Evolutionary conservation across 1,284 basidiomycete genomes (phyloP).

Genomic region (Apiotrichum laibachii): DNA sequence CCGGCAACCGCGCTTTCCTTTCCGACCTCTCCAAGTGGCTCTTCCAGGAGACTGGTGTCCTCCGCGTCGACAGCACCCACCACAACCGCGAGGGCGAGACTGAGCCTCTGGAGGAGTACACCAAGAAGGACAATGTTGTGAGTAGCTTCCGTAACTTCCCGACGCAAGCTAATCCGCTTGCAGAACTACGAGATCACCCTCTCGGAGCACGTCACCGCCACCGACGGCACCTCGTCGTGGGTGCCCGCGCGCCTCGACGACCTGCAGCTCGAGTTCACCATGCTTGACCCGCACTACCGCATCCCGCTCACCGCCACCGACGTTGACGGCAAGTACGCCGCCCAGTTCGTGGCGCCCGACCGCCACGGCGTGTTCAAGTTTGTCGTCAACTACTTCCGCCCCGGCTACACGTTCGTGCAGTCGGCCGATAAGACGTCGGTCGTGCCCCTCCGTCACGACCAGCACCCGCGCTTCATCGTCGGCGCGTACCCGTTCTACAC

Average conservation of each 20-base stretch:
- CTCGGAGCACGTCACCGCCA: conserved; percentile 37
- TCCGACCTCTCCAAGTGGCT: conserved; percentile 79
- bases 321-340: conserved; percentile 59
- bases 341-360: conserved; percentile 83
- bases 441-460: conserved; percentile 90
- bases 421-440: conserved; percentile 76
- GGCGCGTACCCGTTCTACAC: conserved; percentile 94
- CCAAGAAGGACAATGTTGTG: conserved; percentile 82
- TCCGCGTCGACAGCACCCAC: conserved; percentile 70
- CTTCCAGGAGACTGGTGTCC: conserved; percentile 80
- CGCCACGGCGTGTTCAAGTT: conserved; percentile 98
- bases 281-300: conserved; percentile 93
- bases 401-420: conserved; percentile 72
- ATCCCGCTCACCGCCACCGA: conserved; percentile 56
- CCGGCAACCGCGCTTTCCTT: conserved; percentile 72
- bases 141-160: conserved; percentile 27
- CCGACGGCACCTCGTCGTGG: conserved; percentile 56
- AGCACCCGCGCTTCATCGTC: conserved; percentile 87
- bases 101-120: conserved; percentile 63
- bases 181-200: conserved; percentile 69
- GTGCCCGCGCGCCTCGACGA: conserved; percentile 68
- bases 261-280: conserved; percentile 91
- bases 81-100: conserved; percentile 70
- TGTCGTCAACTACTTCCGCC: conserved; percentile 79
- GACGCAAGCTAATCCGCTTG: not conserved